These are phyloP conservation scores for Lasiodiplodia citricola DNA, from an alignment of 2,329 filamentous ascomycete genomes.

Conservation along the genomic window DNA sequence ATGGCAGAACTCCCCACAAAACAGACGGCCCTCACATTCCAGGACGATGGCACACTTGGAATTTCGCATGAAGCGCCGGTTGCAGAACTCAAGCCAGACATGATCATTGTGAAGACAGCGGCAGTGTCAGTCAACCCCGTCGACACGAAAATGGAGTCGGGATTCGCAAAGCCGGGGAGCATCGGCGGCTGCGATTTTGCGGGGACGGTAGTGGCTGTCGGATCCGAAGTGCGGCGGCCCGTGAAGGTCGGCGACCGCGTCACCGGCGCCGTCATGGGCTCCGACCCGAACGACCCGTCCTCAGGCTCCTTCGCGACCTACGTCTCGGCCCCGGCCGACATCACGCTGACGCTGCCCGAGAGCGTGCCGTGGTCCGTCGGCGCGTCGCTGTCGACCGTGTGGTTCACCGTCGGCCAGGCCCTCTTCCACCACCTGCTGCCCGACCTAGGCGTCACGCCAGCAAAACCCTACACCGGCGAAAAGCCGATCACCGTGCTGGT, in stretches of 20 bases:
- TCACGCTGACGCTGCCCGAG: not conserved
- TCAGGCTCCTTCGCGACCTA: not conserved
- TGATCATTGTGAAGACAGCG: not conserved
- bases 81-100: not conserved
- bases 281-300: not conserved
- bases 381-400: not conserved
- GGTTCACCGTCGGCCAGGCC: not conserved
- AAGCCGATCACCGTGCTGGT: slow-evolving; percentile 44
- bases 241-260: slow-evolving; percentile 1
- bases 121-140: slow-evolving; percentile 4
- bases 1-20: no score
- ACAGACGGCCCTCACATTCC: not conserved
- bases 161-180: not conserved
- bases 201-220: not conserved
- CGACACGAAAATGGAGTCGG: not conserved
- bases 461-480: no score
- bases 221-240: not conserved
- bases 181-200: slow-evolving; percentile 13
- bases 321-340: not conserved
- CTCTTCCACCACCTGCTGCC: no score
- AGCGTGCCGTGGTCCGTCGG: slow-evolving; percentile 10
- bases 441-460: no score
- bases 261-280: not conserved
- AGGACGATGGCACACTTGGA: not conserved
- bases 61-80: not conserved